These are phyloP conservation scores for Moesziomyces antarcticus DNA, from an alignment of 1,284 basidiomycete genomes.

Conservation along the genomic window DNA sequence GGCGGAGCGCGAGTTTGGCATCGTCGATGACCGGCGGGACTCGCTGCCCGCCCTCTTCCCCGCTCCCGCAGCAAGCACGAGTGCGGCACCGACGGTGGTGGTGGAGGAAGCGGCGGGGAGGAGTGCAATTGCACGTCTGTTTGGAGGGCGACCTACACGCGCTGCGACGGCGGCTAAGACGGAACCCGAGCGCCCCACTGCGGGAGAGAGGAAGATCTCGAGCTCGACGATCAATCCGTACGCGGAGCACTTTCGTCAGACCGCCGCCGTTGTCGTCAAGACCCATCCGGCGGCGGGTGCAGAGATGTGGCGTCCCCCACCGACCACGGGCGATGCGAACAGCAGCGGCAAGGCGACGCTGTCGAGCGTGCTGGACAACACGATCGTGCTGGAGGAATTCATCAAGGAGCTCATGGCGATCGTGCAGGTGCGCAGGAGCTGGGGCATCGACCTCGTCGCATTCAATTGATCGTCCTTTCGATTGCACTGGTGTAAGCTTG, in stretches of 20 bases:
- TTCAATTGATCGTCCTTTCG: conserved; percentile 6
- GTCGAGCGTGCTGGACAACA: conserved; percentile 89
- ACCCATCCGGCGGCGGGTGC: conserved; percentile 73
- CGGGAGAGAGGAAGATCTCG: conserved; percentile 25
- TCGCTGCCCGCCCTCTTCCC: conserved; percentile 12
- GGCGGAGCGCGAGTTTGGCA: conserved; percentile 27
- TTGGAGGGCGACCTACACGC: conserved; percentile 34
- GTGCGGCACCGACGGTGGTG: neutral
- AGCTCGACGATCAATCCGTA: conserved; percentile 46
- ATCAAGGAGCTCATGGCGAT: conserved; percentile 92
- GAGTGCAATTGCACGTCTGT: conserved; percentile 38
- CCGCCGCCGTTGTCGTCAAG: conserved; percentile 78
- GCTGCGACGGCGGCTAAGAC: conserved; percentile 12
- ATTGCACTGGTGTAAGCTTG: too few species aligned
- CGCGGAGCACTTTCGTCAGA: conserved; percentile 83
- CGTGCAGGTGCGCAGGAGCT: conserved; percentile 82
- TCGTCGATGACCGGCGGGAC: conserved; percentile 26
- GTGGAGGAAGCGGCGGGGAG: conserved; percentile 3
- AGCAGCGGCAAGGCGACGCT: conserved; percentile 73
- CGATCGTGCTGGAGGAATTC: conserved; percentile 92
- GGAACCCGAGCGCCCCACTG: conserved; percentile 5
- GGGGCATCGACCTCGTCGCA: conserved; percentile 78
- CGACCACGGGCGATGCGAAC: conserved; percentile 3
- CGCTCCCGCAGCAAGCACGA: neutral
- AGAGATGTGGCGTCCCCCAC: conserved; percentile 18